phyloP scores from a whole-genome alignment of 345 rosid genomes.

The Bretschneidera sinensis region DNA sequence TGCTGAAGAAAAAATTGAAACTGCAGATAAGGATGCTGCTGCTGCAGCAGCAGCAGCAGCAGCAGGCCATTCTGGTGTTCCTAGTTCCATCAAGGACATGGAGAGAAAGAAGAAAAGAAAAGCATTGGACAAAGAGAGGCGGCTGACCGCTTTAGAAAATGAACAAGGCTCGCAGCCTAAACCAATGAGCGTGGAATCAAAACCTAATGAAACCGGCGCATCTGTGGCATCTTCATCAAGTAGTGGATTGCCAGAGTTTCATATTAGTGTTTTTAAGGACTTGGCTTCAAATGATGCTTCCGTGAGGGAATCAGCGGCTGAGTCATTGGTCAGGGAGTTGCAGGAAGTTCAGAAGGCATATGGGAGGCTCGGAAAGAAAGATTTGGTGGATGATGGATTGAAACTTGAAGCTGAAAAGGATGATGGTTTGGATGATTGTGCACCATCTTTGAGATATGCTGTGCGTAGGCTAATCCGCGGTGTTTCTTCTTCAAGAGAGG shows the following conservation, averaged over 20 bases:
- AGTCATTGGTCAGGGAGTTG: conserved; percentile 57
- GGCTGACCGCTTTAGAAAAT: conserved; percentile 24
- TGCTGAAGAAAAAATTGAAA: conserved; percentile 10
- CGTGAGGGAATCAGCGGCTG: conserved; percentile 59
- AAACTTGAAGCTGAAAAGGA: conserved; percentile 84
- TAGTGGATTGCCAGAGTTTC: conserved; percentile 52
- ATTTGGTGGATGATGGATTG: conserved; percentile 40
- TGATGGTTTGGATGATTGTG: conserved; percentile 82
- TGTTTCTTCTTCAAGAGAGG: conserved; percentile 95
- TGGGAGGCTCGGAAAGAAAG: conserved; percentile 47
- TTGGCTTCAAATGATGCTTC: conserved; percentile 59
- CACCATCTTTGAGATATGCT: conserved; percentile 81
- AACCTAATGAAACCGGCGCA: conserved; percentile 21
- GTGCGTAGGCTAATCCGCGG: conserved; percentile 87
- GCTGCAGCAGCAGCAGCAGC: conserved; percentile 1
- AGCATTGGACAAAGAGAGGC: conserved; percentile 68
- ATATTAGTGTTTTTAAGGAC: conserved; percentile 66
- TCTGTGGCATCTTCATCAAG: conserved; percentile 25
- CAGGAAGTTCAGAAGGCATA: conserved; percentile 71
- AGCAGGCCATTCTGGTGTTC: conserved; percentile 15
- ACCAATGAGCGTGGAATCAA: conserved; percentile 8
- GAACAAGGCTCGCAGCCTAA: conserved; percentile 25
- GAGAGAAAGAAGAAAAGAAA: conserved; percentile 78
- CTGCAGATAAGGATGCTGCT: conserved; percentile 19
- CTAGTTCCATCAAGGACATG: conserved; percentile 55